Percentiles rank a stretch among this genome's conserved stretches.
phyloP scores from a whole-genome alignment of 257 asterid species.

The Ligustrum vulgare region DNA sequence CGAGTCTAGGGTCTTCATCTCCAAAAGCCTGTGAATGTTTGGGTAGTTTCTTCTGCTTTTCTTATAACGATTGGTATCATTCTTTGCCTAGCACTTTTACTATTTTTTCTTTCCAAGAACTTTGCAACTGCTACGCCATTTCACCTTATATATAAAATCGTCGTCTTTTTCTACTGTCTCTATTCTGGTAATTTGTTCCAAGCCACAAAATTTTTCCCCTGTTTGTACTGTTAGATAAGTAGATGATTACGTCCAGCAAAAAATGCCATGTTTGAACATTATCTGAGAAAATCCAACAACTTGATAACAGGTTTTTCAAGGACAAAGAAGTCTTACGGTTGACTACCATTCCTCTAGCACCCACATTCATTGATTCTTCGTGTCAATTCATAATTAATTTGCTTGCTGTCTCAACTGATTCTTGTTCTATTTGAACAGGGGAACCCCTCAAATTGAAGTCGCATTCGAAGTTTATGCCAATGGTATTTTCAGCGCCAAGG shows the following conservation, averaged over 20 bases:
- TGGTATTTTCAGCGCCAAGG: conserved; percentile 15
- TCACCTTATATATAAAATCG: no score
- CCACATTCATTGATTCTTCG: conserved; percentile 46
- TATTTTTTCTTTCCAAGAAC: no score
- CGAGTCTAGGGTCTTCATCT: no score
- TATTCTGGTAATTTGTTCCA: conserved; percentile 62
- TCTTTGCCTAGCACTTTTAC: no score
- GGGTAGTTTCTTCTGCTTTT: no score
- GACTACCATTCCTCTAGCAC: conserved; percentile 87
- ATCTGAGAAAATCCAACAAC: not conserved
- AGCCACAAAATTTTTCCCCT: not conserved
- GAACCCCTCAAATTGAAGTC: conserved; percentile 31
- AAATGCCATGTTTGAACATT: not conserved
- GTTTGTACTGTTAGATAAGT: not conserved
- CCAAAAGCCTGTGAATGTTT: no score
- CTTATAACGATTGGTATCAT: no score
- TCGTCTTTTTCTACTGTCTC: conserved; percentile 85
- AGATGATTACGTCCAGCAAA: not conserved
- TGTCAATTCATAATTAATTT: not conserved
- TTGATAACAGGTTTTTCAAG: conserved; percentile 74
- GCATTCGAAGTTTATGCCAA: conserved; percentile 21
- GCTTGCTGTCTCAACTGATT: not conserved
- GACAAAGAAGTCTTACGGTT: conserved; percentile 91
- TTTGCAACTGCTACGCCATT: no score
- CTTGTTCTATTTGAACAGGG: conserved; percentile 47